A percentile compares a stretch with the other conserved stretches of the same genome.
phyloP scores from a whole-genome alignment of 768 basidiomycete genomes.

The Cystobasidium tubakii region DNA sequence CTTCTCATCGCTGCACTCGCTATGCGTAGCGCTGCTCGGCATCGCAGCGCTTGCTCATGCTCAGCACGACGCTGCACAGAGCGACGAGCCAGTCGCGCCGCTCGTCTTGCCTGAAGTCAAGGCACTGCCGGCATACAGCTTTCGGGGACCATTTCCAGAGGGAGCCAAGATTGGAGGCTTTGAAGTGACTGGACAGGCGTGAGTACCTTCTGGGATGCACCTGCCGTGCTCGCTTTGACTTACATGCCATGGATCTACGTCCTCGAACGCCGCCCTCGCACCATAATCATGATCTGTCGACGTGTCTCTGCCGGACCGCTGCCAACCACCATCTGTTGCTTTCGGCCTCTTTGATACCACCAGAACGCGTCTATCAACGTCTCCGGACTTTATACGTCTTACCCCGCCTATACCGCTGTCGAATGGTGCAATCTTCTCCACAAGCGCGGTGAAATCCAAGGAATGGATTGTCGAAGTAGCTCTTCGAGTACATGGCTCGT shows the following conservation, averaged over 20 bases:
- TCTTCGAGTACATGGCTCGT: slow-evolving; percentile 43
- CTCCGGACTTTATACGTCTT: slow-evolving; percentile 44
- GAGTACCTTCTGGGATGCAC: background rate
- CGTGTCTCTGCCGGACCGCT: background rate
- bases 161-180: slow-evolving; percentile 26
- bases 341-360: background rate
- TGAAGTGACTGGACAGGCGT: slow-evolving; percentile 41
- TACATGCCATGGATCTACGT: too few relatives aligned
- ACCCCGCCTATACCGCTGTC: slow-evolving; percentile 44
- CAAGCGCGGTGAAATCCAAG: slow-evolving; percentile 27
- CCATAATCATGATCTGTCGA: background rate
- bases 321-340: background rate
- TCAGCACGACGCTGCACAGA: background rate
- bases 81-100: background rate
- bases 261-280: background rate
- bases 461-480: slow-evolving; percentile 46
- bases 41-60: background rate
- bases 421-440: slow-evolving; percentile 43
- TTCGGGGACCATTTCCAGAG: slow-evolving; percentile 36
- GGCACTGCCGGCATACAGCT: slow-evolving; percentile 29
- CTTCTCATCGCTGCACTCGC: slow-evolving; percentile 9
- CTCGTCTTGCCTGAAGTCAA: slow-evolving; percentile 24
- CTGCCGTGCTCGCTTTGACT: too few relatives aligned
- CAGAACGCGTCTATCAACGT: slow-evolving; percentile 42
- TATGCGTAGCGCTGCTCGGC: background rate